Evolutionary conservation across 148 eudicot species (phyloP), one percentile per base, ranked within the genome.

Genomic region (Fagopyrum tataricum): DNA sequence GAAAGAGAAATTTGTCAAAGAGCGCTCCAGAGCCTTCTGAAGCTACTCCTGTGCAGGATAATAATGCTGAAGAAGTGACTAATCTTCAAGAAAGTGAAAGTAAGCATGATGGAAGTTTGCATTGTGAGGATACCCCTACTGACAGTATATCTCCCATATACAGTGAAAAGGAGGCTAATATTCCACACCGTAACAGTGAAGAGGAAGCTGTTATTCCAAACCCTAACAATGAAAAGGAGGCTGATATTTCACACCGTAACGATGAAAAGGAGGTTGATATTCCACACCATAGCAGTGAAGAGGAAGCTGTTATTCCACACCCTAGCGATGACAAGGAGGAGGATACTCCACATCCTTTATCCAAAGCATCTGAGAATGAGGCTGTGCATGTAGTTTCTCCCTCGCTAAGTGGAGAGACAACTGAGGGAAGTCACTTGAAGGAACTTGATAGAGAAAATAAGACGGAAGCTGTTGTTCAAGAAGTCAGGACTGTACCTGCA

Each of bases 371-470:
- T 21, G 87, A 80, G 42, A 74, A 70, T 72, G 87, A 84, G 58
- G 80, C 69, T 72, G 81, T 56, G 58, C 83, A 77, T 82, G 77
- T 74, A 46, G 73, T 86, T 77, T 75, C 85, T 9, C 84, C 89
- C n/a, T 81, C 85, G 40, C 43, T 20, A 31, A 26, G 42, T 14
- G 69, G 42, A 43, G 43, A 6, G 8, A 31, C 44, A 37, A 17
- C 18, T 37, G 69, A 64, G 42, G 69, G 42, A 83, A 79, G 53
- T 72, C 64, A 7, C 72, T 1, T 37, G 15, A 64, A 64, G 44
- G 39, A 37, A 9, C 9, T 15, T 64, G 44, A 37, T 64, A 64
- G 43, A 11, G 69, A 39, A 64, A 13, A 0, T 37, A 76, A 78
- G 76, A 72, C 76, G 49, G 83, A 79, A 10, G 74, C 72, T 55